phyloP scores from a whole-genome alignment of 2,329 filamentous ascomycete genomes.

The Pseudogymnoascus sp. region DNA sequence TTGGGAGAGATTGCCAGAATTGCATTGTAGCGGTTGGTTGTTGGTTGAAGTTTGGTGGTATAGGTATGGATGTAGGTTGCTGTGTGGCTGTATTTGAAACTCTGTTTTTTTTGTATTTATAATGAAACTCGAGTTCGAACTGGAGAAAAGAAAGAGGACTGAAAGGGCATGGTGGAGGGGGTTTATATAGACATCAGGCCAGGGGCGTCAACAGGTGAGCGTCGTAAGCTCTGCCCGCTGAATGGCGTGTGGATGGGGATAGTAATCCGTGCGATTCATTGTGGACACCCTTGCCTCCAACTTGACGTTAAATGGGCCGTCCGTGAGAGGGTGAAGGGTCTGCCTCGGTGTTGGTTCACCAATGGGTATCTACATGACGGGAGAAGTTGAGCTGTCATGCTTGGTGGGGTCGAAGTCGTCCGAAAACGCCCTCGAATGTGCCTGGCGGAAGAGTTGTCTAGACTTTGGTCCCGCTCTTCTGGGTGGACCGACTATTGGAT shows the following conservation, averaged over 20 bases:
- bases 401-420: neutral
- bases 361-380: slow-evolving; percentile 4
- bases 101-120: neutral
- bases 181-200: slow-evolving; percentile 4
- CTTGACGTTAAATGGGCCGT: neutral
- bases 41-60: neutral
- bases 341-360: neutral
- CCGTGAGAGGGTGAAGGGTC: neutral
- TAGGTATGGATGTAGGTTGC: neutral
- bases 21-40: slow-evolving; percentile 40
- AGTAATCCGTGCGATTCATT: neutral
- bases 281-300: slow-evolving; percentile 3
- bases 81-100: slow-evolving; percentile 1
- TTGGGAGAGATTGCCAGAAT: slow-evolving; percentile 38
- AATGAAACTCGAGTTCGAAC: neutral
- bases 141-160: slow-evolving; percentile 3
- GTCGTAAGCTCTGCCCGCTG: neutral
- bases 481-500: slow-evolving; percentile 1
- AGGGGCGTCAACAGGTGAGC: slow-evolving; percentile 2
- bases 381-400: slow-evolving; percentile 9
- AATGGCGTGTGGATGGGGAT: neutral
- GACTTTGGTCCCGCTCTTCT: slow-evolving; percentile 6
- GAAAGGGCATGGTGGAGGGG: neutral
- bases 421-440: neutral
- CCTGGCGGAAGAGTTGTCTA: neutral